Evolutionary conservation across 73 alveolate species (phyloP), one percentile per base, ranked within the genome.

Genomic region (Paramecium primaurelia): DNA sequence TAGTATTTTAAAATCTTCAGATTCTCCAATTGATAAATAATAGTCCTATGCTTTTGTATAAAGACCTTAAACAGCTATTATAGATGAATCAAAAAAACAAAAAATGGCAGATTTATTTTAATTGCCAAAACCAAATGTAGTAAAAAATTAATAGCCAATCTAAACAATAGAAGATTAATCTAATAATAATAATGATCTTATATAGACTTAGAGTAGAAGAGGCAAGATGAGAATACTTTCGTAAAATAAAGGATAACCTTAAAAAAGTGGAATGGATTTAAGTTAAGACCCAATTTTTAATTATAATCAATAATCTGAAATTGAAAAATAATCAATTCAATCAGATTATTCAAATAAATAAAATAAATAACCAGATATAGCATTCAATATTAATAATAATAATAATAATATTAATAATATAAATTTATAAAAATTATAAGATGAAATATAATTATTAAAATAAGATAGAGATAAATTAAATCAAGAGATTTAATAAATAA

Each of bases 71-170:
- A 64, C 51, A 5, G 84, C 84, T 32, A 28, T 64, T 32, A 64
- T 64, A 14, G 84, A 64, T 32, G 84, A 64, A 34, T 64, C 84
- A 3, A 42, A 75, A 36, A 75, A 75, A 20, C 60, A 75, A 40
- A 75, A 75, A 20, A 75, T 75, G 88, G 88, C 88, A n/a, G 88
- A 75, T 38, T 11, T 75, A 30, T 75, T 75, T 38, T 38, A 75
- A 42, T 25, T 75, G 9, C 88, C 88, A 12, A 75, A 75, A 34
- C 58, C 88, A 38, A 36, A 34, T 42, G 38, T 38, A 38, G 18
- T 10, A 0, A 38, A 75, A 38, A 69, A 75, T 75, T 37, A 36
- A 75, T 40, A 20, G 36, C 88, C 37, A 32, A 10, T 60, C 37
- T 7, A 34, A 75, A 14, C 58, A 37, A 25, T 30, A 0, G 69